Percentiles rank a stretch among this genome's conserved stretches.
Evolutionary conservation across 495 filamentous ascomycete genomes (phyloP).

Genomic region (Xylaria bambusicola): DNA sequence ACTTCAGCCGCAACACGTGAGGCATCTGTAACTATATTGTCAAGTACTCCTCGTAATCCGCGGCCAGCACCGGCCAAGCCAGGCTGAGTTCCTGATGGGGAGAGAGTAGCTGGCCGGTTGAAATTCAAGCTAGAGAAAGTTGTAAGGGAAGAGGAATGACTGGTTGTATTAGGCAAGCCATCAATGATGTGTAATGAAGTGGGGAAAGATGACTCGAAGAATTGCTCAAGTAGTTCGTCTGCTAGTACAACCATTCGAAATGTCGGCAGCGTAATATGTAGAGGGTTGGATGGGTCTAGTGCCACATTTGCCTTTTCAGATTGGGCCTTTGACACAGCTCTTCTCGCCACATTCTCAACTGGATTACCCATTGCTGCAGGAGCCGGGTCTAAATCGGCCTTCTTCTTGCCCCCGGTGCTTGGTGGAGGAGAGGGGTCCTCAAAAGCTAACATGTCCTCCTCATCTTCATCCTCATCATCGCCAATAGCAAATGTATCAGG

Average conservation of each 20-base stretch:
- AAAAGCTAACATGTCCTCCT: slow-evolving; percentile 67
- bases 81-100: slow-evolving; percentile 41
- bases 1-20: slow-evolving; percentile 95
- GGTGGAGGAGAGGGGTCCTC: slow-evolving; percentile 43
- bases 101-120: slow-evolving; percentile 40
- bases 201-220: slow-evolving; percentile 83
- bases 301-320: slow-evolving; percentile 76
- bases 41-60: slow-evolving; percentile 85
- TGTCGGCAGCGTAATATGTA: slow-evolving; percentile 95
- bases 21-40: slow-evolving; percentile 95
- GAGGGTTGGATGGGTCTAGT: slow-evolving; percentile 85
- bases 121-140: slow-evolving; percentile 74
- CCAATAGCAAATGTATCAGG: slow-evolving; percentile 71
- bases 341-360: slow-evolving; percentile 24
- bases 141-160: slow-evolving; percentile 62
- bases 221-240: slow-evolving; percentile 91
- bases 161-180: slow-evolving; percentile 41
- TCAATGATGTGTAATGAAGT: slow-evolving; percentile 62
- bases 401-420: slow-evolving; percentile 32
- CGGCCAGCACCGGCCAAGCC: slow-evolving; percentile 61
- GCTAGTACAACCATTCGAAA: slow-evolving; percentile 98
- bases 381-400: slow-evolving; percentile 26
- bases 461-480: slow-evolving; percentile 68
- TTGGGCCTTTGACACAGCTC: slow-evolving; percentile 55
- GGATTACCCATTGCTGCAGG: slow-evolving; percentile 29